phyloP scores from a whole-genome alignment of 139 green algal genomes.

The Haematococcus lacustris region DNA sequence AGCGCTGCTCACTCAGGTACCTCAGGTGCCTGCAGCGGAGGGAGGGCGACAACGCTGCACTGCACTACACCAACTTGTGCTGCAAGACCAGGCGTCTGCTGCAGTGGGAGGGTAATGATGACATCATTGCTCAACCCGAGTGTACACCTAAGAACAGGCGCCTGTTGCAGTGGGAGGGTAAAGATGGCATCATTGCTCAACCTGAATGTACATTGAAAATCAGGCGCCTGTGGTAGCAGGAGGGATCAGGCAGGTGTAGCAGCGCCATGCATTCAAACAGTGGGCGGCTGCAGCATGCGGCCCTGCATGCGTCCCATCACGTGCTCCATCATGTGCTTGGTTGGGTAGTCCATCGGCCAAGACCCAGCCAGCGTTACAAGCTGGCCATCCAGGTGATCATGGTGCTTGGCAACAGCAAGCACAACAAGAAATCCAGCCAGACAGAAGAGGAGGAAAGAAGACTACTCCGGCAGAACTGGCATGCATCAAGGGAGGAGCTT shows the following conservation, averaged over 20 bases:
- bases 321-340: too few species aligned
- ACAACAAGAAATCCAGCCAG: too few species aligned
- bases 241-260: too few species aligned
- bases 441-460: too few species aligned
- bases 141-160: neutral
- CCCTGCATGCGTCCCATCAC: too few species aligned
- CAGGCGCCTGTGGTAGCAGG: too few species aligned
- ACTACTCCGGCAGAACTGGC: neutral
- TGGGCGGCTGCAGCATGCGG: too few species aligned
- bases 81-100: neutral
- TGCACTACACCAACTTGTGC: neutral
- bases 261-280: too few species aligned
- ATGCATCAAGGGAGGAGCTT: neutral
- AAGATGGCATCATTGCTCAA: neutral
- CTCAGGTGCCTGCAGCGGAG: conserved; percentile 27
- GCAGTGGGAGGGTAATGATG: neutral
- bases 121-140: neutral
- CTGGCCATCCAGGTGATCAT: too few species aligned
- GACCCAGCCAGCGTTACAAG: neutral
- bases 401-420: too few species aligned
- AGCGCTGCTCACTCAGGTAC: conserved; percentile 26
- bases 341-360: too few species aligned
- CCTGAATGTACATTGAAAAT: conserved; percentile 1
- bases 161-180: neutral
- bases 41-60: neutral